Evolutionary conservation across 129 eudicot genomes (phyloP).

Genomic region (Daucus carota): DNA sequence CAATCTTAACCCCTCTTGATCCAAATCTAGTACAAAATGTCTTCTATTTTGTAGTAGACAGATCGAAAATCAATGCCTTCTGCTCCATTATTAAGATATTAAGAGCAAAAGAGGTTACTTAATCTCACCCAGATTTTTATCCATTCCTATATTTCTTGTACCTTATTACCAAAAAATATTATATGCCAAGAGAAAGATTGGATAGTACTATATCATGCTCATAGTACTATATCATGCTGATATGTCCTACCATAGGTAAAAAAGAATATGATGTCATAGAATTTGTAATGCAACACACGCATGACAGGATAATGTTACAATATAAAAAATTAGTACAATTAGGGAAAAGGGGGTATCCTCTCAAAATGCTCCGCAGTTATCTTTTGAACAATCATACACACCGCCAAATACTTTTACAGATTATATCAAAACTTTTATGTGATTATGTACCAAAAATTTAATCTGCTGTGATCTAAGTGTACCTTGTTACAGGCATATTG

Average conservation of each 20-base stretch:
- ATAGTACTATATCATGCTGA: no score
- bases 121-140: background rate
- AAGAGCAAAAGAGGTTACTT: background rate
- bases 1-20: background rate
- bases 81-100: background rate
- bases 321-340: background rate
- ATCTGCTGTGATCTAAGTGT: background rate
- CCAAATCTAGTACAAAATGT: background rate
- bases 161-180: no score
- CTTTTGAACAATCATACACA: background rate
- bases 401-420: background rate
- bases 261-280: background rate
- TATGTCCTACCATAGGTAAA: background rate
- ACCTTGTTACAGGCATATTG: constrained; percentile 30
- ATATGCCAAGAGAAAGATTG: no score
- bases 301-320: background rate
- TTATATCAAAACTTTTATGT: background rate
- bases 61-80: background rate
- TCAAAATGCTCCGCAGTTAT: background rate
- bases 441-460: background rate
- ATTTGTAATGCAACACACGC: background rate
- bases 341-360: background rate
- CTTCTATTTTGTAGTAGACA: background rate
- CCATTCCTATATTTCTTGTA: background rate
- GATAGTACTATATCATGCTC: no score